These are phyloP conservation scores for Fusarium sp. DNA, from an alignment of 2,329 filamentous ascomycete species.

Conservation along the genomic window DNA sequence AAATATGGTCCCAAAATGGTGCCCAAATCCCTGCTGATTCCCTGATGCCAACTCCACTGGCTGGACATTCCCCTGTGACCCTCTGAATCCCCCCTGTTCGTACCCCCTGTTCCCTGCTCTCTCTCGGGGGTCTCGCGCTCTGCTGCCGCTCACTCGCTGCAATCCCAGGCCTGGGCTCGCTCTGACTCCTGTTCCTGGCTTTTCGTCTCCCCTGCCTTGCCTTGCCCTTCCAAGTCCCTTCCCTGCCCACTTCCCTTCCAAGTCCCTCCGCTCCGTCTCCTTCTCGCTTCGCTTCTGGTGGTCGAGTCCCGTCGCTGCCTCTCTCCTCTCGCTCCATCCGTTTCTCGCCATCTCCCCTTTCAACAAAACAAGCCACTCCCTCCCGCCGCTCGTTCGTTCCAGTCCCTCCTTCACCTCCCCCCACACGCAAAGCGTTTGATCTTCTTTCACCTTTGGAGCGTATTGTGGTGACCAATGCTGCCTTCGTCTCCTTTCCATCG, in stretches of 20 bases:
- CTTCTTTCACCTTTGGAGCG: constrained; percentile 30
- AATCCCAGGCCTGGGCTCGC: constrained; percentile 19
- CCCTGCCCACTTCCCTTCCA: constrained; percentile 39
- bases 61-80: constrained; percentile 10
- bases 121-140: constrained; percentile 6
- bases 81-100: constrained; percentile 8
- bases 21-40: constrained; percentile 25
- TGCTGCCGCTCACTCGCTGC: constrained; percentile 26
- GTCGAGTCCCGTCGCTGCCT: constrained; percentile 33
- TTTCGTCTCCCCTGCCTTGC: constrained; percentile 23
- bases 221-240: not conserved
- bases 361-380: constrained; percentile 55
- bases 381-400: constrained; percentile 52
- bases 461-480: constrained; percentile 34
- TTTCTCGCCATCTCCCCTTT: constrained; percentile 49
- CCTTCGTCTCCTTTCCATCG: constrained; percentile 32
- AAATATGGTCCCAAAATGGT: constrained; percentile 28
- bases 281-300: constrained; percentile 39
- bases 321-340: constrained; percentile 21
- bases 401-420: constrained; percentile 52
- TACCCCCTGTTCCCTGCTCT: constrained; percentile 25
- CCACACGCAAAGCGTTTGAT: constrained; percentile 43
- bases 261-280: constrained; percentile 16
- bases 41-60: constrained; percentile 21
- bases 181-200: constrained; percentile 26